Evolutionary conservation across 2,329 filamentous ascomycete species (phyloP), one percentile per base, ranked within the genome.

Genomic region (Fusarium miscanthi): DNA sequence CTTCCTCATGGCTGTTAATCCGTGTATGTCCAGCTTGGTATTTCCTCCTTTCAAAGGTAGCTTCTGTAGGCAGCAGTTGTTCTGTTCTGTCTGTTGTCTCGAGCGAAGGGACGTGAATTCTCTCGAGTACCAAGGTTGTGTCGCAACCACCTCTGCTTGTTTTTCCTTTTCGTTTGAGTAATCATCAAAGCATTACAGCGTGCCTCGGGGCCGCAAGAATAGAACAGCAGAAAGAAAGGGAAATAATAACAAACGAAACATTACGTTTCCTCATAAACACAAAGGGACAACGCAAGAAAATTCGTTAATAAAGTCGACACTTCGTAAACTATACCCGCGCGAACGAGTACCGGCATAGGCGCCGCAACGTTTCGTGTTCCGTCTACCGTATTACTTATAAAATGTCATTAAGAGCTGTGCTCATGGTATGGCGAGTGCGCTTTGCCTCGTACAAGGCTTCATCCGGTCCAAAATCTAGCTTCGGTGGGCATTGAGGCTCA

Each of bases 361-460:
- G 68, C 74, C 74, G 52, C 60, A 75, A 52, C 63, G 59, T 66
- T 75, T 67, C 72, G 69, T 76, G 70, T 74, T 68, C 72, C 72
- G 72, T 77, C 75, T 77, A 76, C 74, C 74, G 59, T 76, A 73
- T 73, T 74, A 75, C 70, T 76, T 74, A 67, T 73, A 73, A 68
- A 66, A 67, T 67, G 66, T 77, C 76, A 77, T 77, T 77, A 77
- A 69, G 69, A 77, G 65, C 66, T 46, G 63, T 75, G 64, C 69
- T 68, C 62, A 54, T 68, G 63, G 74, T 59, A 56, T 68, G 53
- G 59, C 51, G 40, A 59, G 52, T 65, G 59, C 65, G 61, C 48
- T 69, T 58, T 59, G 38, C 65, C 63, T 54, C 54, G 45, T 37
- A 23, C 17, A 61, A 52, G 66, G 58, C 38, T 52, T 48, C 70